A percentile compares a stretch with the other conserved stretches of the same genome.
phyloP scores from a whole-genome alignment of 805 yeast genomes.

The Saccharomyces eubayanus region DNA sequence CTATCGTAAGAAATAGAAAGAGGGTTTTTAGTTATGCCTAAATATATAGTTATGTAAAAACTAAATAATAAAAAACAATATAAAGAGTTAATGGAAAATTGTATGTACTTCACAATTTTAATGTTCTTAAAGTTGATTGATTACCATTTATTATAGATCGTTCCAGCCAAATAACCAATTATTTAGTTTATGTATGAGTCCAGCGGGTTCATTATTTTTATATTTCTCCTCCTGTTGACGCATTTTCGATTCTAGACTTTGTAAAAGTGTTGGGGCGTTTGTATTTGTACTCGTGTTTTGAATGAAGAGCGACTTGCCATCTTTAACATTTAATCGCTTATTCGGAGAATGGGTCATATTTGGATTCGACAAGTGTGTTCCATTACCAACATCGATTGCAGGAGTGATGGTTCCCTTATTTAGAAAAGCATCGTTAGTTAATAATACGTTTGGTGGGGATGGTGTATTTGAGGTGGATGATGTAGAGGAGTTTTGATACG shows the following conservation, averaged over 20 bases:
- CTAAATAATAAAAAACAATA: background rate
- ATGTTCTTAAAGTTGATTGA: background rate
- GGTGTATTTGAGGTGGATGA: background rate
- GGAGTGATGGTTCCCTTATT: background rate
- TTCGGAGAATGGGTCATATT: background rate
- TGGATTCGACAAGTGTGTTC: background rate
- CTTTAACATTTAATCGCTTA: constrained; percentile 29
- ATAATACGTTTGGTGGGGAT: background rate
- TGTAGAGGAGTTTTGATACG: background rate
- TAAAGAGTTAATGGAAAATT: background rate
- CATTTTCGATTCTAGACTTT: constrained; percentile 24
- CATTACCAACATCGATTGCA: background rate
- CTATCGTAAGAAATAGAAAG: background rate
- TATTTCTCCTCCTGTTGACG: constrained; percentile 19
- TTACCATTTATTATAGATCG: constrained; percentile 26
- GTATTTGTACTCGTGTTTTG: constrained; percentile 9
- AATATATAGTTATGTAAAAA: background rate
- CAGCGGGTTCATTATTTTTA: constrained; percentile 6
- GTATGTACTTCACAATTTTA: background rate
- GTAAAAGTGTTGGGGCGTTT: constrained; percentile 20
- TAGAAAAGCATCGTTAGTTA: background rate
- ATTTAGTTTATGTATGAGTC: constrained; percentile 30
- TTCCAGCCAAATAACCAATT: constrained; percentile 50
- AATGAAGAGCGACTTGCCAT: constrained; percentile 33
- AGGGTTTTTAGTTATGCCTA: background rate